These are phyloP conservation scores for Kwoniella heveanensis DNA, from an alignment of 768 basidiomycete genomes.

Conservation along the genomic window DNA sequence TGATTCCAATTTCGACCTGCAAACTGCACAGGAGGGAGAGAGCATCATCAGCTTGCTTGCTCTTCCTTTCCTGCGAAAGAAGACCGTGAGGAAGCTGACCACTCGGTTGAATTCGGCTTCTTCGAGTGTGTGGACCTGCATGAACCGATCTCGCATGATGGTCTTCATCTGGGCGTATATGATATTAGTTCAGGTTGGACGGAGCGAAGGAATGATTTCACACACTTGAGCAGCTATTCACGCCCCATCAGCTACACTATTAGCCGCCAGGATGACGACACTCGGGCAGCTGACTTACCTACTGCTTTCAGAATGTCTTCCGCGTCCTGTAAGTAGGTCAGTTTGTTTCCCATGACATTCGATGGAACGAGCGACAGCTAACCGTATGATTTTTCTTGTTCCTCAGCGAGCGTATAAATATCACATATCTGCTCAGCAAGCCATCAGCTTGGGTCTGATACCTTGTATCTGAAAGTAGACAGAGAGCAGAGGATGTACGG, in stretches of 20 bases:
- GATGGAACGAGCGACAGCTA: neutral
- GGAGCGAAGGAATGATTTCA: no score
- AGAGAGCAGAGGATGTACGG: conserved; percentile 23
- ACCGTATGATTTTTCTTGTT: conserved; percentile 38
- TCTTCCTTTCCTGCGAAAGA: neutral
- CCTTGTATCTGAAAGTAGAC: no score
- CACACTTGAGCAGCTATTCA: no score
- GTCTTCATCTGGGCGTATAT: conserved; percentile 53
- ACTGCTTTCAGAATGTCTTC: conserved; percentile 49
- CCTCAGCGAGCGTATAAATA: conserved; percentile 41
- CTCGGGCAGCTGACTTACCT: conserved; percentile 32
- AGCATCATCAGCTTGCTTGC: neutral
- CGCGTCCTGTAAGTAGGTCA: conserved; percentile 36
- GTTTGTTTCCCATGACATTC: neutral
- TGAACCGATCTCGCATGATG: conserved; percentile 51
- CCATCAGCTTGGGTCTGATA: conserved; percentile 19
- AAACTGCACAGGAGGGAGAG: conserved; percentile 28
- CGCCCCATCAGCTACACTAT: no score
- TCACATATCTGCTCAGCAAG: conserved; percentile 32
- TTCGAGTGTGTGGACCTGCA: conserved; percentile 51
- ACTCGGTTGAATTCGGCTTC: conserved; percentile 52
- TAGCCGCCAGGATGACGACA: no score
- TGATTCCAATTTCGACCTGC: conserved; percentile 56
- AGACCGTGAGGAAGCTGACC: conserved; percentile 21
- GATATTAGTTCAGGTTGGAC: no score